These are phyloP conservation scores for Neurospora terricola DNA, from an alignment of 495 filamentous ascomycete genomes.

Conservation along the genomic window DNA sequence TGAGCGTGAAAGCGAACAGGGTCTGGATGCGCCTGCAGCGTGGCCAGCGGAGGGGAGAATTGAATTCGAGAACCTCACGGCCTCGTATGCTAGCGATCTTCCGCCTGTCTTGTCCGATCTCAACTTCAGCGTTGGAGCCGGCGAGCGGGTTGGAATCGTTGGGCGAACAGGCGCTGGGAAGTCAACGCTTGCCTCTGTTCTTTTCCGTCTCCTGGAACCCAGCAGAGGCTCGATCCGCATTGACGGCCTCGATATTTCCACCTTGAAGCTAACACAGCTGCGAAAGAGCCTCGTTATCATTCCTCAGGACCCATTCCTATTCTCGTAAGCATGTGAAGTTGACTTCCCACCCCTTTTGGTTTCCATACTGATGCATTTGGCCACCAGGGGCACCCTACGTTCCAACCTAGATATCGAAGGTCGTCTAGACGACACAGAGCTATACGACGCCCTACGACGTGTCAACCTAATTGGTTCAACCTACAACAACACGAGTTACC, in stretches of 20 bases:
- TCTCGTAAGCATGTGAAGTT: slow-evolving; percentile 19
- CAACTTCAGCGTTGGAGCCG: slow-evolving; percentile 28
- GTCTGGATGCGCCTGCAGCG: slow-evolving; percentile 24
- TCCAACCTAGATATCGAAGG: slow-evolving; percentile 43
- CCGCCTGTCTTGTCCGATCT: slow-evolving; percentile 35
- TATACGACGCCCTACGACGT: slow-evolving; percentile 6
- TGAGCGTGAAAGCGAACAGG: slow-evolving; percentile 24
- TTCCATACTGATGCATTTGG: neutral
- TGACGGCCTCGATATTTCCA: slow-evolving; percentile 41
- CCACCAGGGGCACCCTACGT: slow-evolving; percentile 34
- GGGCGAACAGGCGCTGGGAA: slow-evolving; percentile 42
- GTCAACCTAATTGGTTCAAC: slow-evolving; percentile 12
- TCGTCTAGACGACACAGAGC: slow-evolving; percentile 41
- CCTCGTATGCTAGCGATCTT: slow-evolving; percentile 30
- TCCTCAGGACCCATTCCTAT: slow-evolving; percentile 45
- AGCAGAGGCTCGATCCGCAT: slow-evolving; percentile 35
- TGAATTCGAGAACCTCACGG: slow-evolving; percentile 29
- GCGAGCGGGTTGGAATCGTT: slow-evolving; percentile 38
- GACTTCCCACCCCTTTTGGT: neutral
- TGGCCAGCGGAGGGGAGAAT: slow-evolving; percentile 37
- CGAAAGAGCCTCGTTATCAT: slow-evolving; percentile 43
- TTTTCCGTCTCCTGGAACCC: slow-evolving; percentile 42
- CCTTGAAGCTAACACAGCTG: slow-evolving; percentile 35
- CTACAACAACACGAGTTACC: neutral
- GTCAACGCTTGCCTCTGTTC: slow-evolving; percentile 32